Evolutionary conservation across 1,284 basidiomycete genomes (phyloP).

Genomic region (Microbotryomycetes sp.): DNA sequence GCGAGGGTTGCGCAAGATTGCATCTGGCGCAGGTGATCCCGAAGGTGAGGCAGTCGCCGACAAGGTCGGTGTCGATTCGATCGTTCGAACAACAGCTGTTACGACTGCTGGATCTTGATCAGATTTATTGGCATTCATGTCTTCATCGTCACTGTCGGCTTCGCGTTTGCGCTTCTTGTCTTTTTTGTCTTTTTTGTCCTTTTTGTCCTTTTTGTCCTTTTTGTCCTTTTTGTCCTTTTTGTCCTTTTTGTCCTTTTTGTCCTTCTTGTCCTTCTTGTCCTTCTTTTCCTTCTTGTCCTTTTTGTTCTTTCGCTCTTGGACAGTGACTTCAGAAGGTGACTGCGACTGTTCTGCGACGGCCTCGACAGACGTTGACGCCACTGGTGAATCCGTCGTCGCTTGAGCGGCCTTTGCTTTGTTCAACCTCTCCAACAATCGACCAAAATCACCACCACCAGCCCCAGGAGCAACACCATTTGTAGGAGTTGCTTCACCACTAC

Average conservation of each 20-base stretch:
- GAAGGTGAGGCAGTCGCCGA: conserved; percentile 4
- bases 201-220: conserved; percentile 9
- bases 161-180: conserved; percentile 26
- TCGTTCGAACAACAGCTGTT: not conserved
- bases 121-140: not conserved
- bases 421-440: conserved; percentile 27
- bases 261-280: conserved; percentile 8
- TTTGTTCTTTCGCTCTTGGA: not conserved
- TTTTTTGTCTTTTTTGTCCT: conserved; percentile 11
- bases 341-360: not conserved
- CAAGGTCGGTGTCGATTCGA: not conserved
- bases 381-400: conserved; percentile 3
- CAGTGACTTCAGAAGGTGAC: conserved; percentile 4
- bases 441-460: conserved; percentile 32
- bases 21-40: not conserved
- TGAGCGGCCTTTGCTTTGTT: conserved; percentile 26
- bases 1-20: conserved; percentile 31
- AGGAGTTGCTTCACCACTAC: conserved; percentile 7
- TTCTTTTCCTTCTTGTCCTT: conserved; percentile 8
- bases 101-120: not conserved
- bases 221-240: conserved; percentile 1
- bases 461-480: conserved; percentile 6
- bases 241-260: conserved; percentile 11
- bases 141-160: conserved; percentile 2
- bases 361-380: not conserved